Evolutionary conservation across 345 rosid species (phyloP).

Genomic region (Hibiscus mutabilis): DNA sequence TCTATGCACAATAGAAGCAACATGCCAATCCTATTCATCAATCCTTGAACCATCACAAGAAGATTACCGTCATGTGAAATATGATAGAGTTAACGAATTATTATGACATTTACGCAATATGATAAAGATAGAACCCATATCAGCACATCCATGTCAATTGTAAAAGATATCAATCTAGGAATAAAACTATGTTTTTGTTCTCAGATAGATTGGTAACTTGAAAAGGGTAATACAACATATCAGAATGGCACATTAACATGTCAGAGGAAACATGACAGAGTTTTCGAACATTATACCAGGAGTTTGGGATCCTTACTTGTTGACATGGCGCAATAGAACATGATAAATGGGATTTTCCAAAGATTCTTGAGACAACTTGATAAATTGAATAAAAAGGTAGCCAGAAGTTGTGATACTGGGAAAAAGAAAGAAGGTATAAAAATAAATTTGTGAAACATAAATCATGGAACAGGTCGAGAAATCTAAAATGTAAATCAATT

Average conservation of each 20-base stretch:
- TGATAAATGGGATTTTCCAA: conserved; percentile 62
- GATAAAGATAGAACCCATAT: background rate
- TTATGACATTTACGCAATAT: background rate
- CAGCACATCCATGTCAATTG: background rate
- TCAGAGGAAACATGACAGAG: background rate
- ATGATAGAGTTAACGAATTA: background rate
- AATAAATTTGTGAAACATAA: background rate
- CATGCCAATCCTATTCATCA: background rate
- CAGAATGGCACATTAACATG: background rate
- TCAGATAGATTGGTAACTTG: background rate
- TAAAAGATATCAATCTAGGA: background rate
- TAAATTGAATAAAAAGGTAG: conserved; percentile 60
- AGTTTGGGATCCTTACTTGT: conserved; percentile 37
- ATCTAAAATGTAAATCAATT: background rate
- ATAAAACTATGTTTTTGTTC: too few species aligned
- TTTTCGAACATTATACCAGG: background rate
- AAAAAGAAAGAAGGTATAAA: background rate
- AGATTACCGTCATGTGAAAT: background rate
- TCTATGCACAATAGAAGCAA: background rate
- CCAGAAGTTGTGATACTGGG: conserved; percentile 49
- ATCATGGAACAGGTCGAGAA: background rate
- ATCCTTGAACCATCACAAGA: background rate
- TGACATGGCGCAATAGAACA: conserved; percentile 39
- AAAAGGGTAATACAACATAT: background rate
- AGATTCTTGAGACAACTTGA: conserved; percentile 62